Conservation (phyloP, 352 stramenopile species). For the Sclerospora graminicola region DNA sequence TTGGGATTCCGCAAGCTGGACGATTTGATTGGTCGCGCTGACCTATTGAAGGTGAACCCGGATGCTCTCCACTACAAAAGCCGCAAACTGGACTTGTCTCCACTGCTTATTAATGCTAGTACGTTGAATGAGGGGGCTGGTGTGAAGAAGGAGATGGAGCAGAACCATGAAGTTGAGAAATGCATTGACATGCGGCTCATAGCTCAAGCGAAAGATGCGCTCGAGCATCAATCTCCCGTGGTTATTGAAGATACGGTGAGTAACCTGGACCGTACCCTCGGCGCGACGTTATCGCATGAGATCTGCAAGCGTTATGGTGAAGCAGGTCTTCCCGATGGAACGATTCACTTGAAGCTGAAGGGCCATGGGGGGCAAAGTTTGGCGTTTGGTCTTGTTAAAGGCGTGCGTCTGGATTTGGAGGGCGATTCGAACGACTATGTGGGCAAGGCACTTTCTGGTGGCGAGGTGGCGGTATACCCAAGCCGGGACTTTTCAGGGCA, state of each 20-base stretch:
- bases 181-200: slow-evolving; percentile 90
- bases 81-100: slow-evolving; percentile 84
- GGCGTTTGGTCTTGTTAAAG: slow-evolving; percentile 89
- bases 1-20: slow-evolving; percentile 90
- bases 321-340: slow-evolving; percentile 86
- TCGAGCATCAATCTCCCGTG: slow-evolving; percentile 75
- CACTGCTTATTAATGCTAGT: slow-evolving; percentile 88
- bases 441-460: slow-evolving; percentile 90
- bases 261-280: slow-evolving; percentile 91
- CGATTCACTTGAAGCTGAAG: slow-evolving; percentile 90
- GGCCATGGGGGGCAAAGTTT: slow-evolving; percentile 91
- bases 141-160: slow-evolving; percentile 70
- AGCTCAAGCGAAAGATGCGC: slow-evolving; percentile 61
- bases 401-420: slow-evolving; percentile 86
- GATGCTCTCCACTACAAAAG: slow-evolving; percentile 65
- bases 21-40: slow-evolving; percentile 90
- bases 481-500: slow-evolving; percentile 45
- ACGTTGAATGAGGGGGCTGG: slow-evolving; percentile 87
- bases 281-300: slow-evolving; percentile 91
- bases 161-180: slow-evolving; percentile 87
- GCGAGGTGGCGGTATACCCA: slow-evolving; percentile 89
- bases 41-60: slow-evolving; percentile 89
- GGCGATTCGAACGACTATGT: slow-evolving; percentile 96
- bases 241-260: slow-evolving; percentile 60
- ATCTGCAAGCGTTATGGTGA: slow-evolving; percentile 90